Conservation (phyloP, 768 basidiomycete species). For the Cystobasidium onofrii region DNA sequence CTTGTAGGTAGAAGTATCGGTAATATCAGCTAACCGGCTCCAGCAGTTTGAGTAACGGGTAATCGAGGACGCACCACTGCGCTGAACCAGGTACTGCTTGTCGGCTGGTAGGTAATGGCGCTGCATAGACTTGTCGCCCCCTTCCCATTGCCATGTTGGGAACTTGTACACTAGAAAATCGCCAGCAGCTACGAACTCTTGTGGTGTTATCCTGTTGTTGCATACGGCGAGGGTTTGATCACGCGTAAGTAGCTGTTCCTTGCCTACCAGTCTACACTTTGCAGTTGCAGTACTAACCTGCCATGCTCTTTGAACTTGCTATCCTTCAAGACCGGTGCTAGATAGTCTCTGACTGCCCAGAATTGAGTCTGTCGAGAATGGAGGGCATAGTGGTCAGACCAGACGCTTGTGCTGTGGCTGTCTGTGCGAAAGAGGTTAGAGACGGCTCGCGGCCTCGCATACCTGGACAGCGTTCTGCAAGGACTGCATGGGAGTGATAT, state of each 20-base stretch:
- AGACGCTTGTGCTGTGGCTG: background rate
- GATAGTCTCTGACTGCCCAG: constrained; percentile 88
- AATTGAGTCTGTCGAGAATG: constrained; percentile 64
- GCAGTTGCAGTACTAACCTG: constrained; percentile 56
- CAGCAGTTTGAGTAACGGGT: background rate
- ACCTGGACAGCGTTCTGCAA: constrained; percentile 47
- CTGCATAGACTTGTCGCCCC: constrained; percentile 72
- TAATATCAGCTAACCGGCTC: background rate
- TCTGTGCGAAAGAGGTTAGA: background rate
- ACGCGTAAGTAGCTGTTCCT: background rate
- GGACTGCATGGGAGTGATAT: background rate
- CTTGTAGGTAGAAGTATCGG: constrained; percentile 45
- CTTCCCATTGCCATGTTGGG: constrained; percentile 97
- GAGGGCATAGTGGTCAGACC: background rate
- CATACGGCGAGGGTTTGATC: background rate
- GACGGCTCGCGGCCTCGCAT: constrained; percentile 48
- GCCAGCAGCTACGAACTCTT: constrained; percentile 97
- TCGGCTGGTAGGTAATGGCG: constrained; percentile 89
- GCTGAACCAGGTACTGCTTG: constrained; percentile 93
- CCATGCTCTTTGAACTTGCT: constrained; percentile 99
- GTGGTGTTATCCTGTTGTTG: constrained; percentile 48
- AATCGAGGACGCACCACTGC: constrained; percentile 52
- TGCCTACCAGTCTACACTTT: background rate
- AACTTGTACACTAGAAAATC: constrained; percentile 98
- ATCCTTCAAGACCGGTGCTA: constrained; percentile 73